Percentiles rank a stretch among this genome's conserved stretches.
Conservation (phyloP, 1,284 basidiomycete genomes). For the Rhodofomes roseus region DNA sequence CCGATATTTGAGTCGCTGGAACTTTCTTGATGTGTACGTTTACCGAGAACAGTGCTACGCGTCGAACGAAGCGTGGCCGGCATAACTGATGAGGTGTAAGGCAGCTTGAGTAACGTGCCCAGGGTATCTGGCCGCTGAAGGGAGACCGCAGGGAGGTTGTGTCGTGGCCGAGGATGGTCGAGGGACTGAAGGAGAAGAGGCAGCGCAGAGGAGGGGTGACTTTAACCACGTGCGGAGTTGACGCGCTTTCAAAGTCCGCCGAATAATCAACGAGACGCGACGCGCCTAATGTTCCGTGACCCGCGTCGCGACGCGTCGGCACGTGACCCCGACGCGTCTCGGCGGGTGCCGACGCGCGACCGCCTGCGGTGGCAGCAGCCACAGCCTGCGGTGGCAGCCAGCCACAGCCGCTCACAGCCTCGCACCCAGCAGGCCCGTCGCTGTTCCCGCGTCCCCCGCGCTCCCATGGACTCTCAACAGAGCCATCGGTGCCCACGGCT, state of each 20-base stretch:
- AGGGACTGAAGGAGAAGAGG: constrained; percentile 12
- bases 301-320: constrained; percentile 20
- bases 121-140: neutral
- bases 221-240: constrained; percentile 22
- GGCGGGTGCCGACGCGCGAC: too few relatives aligned
- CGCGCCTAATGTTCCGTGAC: constrained; percentile 21
- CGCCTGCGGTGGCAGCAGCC: too few relatives aligned
- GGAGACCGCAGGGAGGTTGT: constrained; percentile 2
- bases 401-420: neutral
- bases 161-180: constrained; percentile 4
- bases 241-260: constrained; percentile 30
- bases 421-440: neutral
- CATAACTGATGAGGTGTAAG: constrained; percentile 12
- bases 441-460: neutral
- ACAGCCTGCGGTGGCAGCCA: too few relatives aligned
- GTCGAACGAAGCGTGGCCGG: constrained; percentile 19
- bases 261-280: constrained; percentile 29
- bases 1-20: constrained; percentile 16
- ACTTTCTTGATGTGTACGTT: constrained; percentile 45
- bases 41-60: constrained; percentile 54
- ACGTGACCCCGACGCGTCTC: constrained; percentile 2
- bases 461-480: neutral
- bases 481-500: neutral
- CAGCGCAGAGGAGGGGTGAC: constrained; percentile 12
- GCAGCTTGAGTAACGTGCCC: neutral